These are phyloP conservation scores for Colletotrichum sp. DNA, from an alignment of 2,329 filamentous ascomycete species.

Conservation along the genomic window DNA sequence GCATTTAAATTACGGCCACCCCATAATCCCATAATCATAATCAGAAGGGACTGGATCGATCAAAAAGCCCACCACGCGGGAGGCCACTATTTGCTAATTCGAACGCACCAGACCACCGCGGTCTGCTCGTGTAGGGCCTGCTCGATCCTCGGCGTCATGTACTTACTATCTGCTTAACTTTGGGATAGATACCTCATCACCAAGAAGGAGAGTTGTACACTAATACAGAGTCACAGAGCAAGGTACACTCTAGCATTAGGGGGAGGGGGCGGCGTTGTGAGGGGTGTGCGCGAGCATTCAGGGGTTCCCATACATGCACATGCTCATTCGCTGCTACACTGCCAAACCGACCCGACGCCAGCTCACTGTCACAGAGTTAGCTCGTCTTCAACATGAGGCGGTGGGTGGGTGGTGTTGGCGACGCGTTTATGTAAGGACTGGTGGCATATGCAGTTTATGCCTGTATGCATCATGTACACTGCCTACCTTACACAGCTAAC, in stretches of 20 bases:
- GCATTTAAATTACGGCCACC: slow-evolving; percentile 23
- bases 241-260: background rate
- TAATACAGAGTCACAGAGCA: background rate
- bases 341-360: slow-evolving; percentile 7
- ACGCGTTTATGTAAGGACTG: background rate
- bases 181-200: background rate
- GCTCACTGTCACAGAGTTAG: background rate
- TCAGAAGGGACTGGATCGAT: slow-evolving; percentile 10
- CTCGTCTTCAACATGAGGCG: background rate
- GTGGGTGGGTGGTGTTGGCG: background rate
- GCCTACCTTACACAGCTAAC: background rate
- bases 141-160: background rate
- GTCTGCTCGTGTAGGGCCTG: background rate
- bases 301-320: slow-evolving; percentile 20
- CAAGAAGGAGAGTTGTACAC: background rate
- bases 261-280: background rate
- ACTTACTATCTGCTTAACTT: background rate
- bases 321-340: background rate
- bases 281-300: slow-evolving; percentile 5
- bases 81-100: slow-evolving; percentile 9
- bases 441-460: background rate
- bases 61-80: slow-evolving; percentile 3
- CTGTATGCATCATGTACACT: background rate
- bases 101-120: background rate
- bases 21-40: slow-evolving; percentile 19